Conservation (phyloP, 163 green algal species). For the Chlorella variabilis region DNA sequence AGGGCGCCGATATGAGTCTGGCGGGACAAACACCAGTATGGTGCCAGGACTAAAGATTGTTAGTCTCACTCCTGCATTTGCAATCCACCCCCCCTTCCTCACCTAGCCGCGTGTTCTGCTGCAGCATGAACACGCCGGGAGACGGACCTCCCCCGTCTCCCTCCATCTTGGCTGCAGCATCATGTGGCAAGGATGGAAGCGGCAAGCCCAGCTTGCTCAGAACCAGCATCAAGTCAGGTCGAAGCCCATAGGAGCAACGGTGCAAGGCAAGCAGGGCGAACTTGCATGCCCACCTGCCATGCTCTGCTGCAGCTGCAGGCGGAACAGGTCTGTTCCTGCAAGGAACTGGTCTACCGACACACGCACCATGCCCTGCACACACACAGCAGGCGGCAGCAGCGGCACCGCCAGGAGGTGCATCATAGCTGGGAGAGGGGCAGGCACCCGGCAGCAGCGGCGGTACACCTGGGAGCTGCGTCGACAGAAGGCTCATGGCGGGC, state of each 20-base stretch:
- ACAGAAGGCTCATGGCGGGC: no score
- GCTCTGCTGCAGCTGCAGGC: slow-evolving; percentile 58
- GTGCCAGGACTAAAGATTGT: no score
- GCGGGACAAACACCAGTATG: no score
- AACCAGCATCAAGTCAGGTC: no score
- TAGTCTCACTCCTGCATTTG: no score
- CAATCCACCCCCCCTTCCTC: not conserved
- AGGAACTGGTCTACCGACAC: slow-evolving; percentile 39
- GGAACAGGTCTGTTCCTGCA: slow-evolving; percentile 40
- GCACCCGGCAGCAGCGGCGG: no score
- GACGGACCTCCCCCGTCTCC: slow-evolving; percentile 11
- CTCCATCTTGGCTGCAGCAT: slow-evolving; percentile 8
- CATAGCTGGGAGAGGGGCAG: not conserved
- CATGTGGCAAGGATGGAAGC: not conserved
- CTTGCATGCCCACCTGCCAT: slow-evolving; percentile 28
- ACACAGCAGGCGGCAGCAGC: no score
- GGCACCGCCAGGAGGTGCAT: no score
- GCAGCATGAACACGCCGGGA: slow-evolving; percentile 36
- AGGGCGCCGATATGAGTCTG: no score
- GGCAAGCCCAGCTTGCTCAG: not conserved
- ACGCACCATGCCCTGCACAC: slow-evolving; percentile 24
- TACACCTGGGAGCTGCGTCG: no score
- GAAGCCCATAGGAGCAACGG: no score
- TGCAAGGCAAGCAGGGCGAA: no score
- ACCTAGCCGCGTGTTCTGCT: slow-evolving; percentile 56